phyloP scores from a whole-genome alignment of 1,284 basidiomycete genomes.

The Lentinus polychrous region DNA sequence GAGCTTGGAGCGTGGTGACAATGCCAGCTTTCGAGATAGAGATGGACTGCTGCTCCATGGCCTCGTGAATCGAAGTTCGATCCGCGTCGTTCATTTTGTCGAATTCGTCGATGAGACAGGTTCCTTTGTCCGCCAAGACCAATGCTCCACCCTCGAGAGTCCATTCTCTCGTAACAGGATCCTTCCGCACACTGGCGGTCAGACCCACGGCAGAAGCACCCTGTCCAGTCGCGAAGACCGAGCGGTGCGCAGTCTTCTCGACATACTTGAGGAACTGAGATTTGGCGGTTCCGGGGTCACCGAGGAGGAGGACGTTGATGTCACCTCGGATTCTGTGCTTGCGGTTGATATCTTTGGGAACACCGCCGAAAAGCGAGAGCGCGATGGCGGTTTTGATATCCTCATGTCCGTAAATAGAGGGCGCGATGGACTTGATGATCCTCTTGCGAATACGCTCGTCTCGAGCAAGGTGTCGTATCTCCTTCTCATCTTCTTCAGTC shows the following conservation, averaged over 20 bases:
- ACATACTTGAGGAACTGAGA: slow-evolving; percentile 99
- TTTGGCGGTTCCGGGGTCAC: slow-evolving; percentile 98
- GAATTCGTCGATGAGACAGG: slow-evolving; percentile 98
- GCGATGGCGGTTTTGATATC: slow-evolving; percentile 98
- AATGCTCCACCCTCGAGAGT: slow-evolving; percentile 97
- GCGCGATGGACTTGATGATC: slow-evolving; percentile 97
- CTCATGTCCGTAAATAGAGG: slow-evolving; percentile 98
- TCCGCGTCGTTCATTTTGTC: slow-evolving; percentile 99
- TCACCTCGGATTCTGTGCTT: slow-evolving; percentile 97
- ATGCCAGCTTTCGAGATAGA: slow-evolving; percentile 99
- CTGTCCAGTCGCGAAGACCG: slow-evolving; percentile 98
- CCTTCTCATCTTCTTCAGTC: slow-evolving; percentile 93
- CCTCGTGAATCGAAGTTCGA: slow-evolving; percentile 97
- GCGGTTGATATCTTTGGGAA: slow-evolving; percentile 92
- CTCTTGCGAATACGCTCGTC: slow-evolving; percentile 95
- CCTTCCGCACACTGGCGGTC: slow-evolving; percentile 96
- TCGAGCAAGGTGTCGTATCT: slow-evolving; percentile 79
- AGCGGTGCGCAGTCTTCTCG: slow-evolving; percentile 96
- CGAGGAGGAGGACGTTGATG: slow-evolving; percentile 93
- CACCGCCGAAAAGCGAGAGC: slow-evolving; percentile 90
- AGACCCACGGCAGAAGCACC: slow-evolving; percentile 98
- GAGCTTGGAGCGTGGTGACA: slow-evolving; percentile 92
- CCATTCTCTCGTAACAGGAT: slow-evolving; percentile 97
- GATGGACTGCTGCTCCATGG: slow-evolving; percentile 99
- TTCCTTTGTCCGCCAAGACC: slow-evolving; percentile 98